phyloP scores from a whole-genome alignment of 768 basidiomycete species.

The Serendipita indica region DNA sequence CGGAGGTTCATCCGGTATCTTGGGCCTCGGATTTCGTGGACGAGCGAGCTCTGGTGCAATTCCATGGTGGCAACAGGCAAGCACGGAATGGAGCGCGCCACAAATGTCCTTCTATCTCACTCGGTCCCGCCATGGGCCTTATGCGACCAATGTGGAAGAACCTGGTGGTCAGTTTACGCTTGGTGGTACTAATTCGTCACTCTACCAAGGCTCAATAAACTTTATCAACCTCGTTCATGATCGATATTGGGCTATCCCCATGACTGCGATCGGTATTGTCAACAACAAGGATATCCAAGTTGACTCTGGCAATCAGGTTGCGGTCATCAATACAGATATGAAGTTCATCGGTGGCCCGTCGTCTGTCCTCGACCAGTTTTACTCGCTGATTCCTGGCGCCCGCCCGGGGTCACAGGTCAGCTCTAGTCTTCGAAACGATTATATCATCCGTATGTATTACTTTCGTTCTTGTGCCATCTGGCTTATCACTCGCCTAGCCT shows the following conservation, averaged over 20 bases:
- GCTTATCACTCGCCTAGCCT: background rate
- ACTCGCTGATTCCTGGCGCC: conserved; percentile 9
- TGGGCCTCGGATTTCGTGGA: conserved; percentile 55
- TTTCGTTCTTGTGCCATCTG: background rate
- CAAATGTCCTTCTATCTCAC: background rate
- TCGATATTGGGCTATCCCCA: no score
- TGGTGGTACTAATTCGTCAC: conserved; percentile 43
- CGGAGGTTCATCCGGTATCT: conserved; percentile 46
- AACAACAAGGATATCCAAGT: no score
- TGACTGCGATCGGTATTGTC: no score
- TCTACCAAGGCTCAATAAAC: no score
- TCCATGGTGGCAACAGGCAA: background rate
- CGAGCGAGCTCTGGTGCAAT: conserved; percentile 37
- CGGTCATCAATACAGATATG: conserved; percentile 13
- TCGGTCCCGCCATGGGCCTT: no score
- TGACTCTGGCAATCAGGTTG: no score
- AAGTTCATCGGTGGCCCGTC: conserved; percentile 14
- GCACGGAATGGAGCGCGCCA: background rate
- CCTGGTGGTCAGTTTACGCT: conserved; percentile 59
- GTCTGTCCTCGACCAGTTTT: conserved; percentile 9
- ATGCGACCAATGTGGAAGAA: conserved; percentile 21
- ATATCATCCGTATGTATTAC: background rate
- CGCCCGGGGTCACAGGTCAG: background rate
- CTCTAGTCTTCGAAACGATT: background rate
- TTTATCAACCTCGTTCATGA: no score